Evolutionary conservation across 139 green algal genomes (phyloP), one percentile per base, ranked within the genome.

Genomic region (Tetraselmis chui): DNA sequence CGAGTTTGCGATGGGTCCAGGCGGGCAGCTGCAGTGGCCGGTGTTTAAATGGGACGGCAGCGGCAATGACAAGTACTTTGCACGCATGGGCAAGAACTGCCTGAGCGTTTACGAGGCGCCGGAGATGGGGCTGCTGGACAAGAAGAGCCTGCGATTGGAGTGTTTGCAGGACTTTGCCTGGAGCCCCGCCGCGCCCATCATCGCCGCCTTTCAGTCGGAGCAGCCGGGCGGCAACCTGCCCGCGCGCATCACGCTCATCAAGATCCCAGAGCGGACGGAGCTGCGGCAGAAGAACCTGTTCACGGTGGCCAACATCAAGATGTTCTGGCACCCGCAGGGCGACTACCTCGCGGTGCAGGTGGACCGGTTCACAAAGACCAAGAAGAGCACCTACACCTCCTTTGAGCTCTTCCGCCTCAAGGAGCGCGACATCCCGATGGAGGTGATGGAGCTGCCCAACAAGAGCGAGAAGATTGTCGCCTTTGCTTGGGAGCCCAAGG

Each of bases 241-340:
- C 1, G 94, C 94, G 23, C 88, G 91, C 67, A 91, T 98, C 29
- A 88, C 82, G 31, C 86, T 99, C 1, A 85, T 97, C 79, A 81
- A 87, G 25, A 86, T 98, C 28, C 95, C 96, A 0, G 90, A 94
- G 76, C 81, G 87, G 29, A 87, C 82, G 0, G 95, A 98, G 88
- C 76, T 99, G 29, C 88, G 97, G 24, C 91, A 94, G 80, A 99
- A 99, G 94, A 98, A 98, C 89, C 92, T 99, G 31, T 98, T 98
- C 90, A 97, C 85, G 82, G 97, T 99, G 77, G 85, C 88, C 93
- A 94, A 95, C 81, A 89, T 97, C n/a, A 87, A 90, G 78, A 94
- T 99, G 88, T 95, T 89, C 91, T 99, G 97, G 97, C 97, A 99
- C 85, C 93, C 92, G 2, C 91, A 97, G 84, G 96, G 97, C 77